These are phyloP conservation scores for Penicillium sp. DNA, from an alignment of 2,329 filamentous ascomycete species.

Conservation along the genomic window DNA sequence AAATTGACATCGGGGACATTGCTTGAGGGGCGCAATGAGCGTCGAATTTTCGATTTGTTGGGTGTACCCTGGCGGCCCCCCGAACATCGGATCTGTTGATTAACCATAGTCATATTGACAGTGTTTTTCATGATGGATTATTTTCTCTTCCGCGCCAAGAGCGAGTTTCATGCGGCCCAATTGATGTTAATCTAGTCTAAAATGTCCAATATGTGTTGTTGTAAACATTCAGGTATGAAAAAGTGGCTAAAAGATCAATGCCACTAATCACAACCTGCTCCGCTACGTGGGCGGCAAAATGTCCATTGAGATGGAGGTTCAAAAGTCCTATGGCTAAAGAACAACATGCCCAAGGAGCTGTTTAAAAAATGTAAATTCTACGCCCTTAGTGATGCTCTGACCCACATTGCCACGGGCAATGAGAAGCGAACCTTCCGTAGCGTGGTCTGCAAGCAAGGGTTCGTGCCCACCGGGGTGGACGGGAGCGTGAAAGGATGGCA, in stretches of 20 bases:
- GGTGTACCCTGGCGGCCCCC: slow-evolving; percentile 84
- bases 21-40: slow-evolving; percentile 75
- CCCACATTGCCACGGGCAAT: slow-evolving; percentile 88
- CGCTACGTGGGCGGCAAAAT: slow-evolving; percentile 97
- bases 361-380: slow-evolving; percentile 97
- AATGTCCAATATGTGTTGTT: no score
- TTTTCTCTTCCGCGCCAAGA: no score
- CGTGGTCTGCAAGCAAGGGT: slow-evolving; percentile 96
- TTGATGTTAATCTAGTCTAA: no score
- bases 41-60: slow-evolving; percentile 75
- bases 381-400: slow-evolving; percentile 88
- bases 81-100: slow-evolving; percentile 72
- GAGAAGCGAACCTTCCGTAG: slow-evolving; percentile 94
- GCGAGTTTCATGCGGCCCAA: no score
- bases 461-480: slow-evolving; percentile 93
- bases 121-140: no score
- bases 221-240: no score
- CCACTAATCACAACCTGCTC: slow-evolving; percentile 86
- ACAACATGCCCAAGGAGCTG: slow-evolving; percentile 89
- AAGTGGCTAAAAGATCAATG: slow-evolving; percentile 70
- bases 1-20: slow-evolving; percentile 69
- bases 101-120: no score
- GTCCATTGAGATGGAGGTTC: slow-evolving; percentile 99
- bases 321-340: slow-evolving; percentile 97
- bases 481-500: slow-evolving; percentile 98